phyloP scores from a whole-genome alignment of 768 basidiomycete species.

The Pisolithus tinctorius region DNA sequence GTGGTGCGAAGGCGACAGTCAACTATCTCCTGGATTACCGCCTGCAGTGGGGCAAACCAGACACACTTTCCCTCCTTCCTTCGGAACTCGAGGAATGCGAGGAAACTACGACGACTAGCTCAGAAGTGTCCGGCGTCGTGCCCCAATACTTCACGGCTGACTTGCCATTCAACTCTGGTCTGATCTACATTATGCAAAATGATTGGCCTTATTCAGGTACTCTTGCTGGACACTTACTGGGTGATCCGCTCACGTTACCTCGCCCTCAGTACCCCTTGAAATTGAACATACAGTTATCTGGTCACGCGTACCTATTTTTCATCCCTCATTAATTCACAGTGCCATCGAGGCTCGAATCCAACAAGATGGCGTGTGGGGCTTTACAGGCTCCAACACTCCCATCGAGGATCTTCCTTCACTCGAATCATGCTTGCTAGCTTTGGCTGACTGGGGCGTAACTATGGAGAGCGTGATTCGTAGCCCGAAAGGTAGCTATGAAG shows the following conservation, averaged over 20 bases:
- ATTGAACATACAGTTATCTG: constrained; percentile 75
- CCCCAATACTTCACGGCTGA: constrained; percentile 63
- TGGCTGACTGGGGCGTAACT: constrained; percentile 68
- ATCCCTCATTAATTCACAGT: constrained; percentile 45
- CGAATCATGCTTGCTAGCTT: constrained; percentile 49
- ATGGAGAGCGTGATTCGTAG: constrained; percentile 53
- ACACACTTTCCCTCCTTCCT: constrained; percentile 53
- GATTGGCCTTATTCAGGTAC: constrained; percentile 87
- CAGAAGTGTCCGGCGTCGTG: not conserved
- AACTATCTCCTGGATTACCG: constrained; percentile 65
- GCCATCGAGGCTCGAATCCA: constrained; percentile 51
- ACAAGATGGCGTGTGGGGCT: constrained; percentile 79
- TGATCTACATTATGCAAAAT: constrained; percentile 68
- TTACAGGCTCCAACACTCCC: constrained; percentile 54
- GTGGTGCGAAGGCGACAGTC: constrained; percentile 34
- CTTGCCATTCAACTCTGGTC: constrained; percentile 40
- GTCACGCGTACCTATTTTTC: constrained; percentile 69
- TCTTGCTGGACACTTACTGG: constrained; percentile 4
- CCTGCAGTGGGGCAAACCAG: constrained; percentile 70
- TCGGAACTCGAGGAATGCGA: constrained; percentile 42
- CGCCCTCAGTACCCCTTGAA: constrained; percentile 50
- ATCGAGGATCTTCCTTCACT: constrained; percentile 57
- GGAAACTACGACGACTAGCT: constrained; percentile 11
- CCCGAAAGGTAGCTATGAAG: constrained; percentile 41
- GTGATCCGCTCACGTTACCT: not conserved